These are phyloP conservation scores for Verticillium isaacii DNA, from an alignment of 2,329 filamentous ascomycete genomes.

Conservation along the genomic window DNA sequence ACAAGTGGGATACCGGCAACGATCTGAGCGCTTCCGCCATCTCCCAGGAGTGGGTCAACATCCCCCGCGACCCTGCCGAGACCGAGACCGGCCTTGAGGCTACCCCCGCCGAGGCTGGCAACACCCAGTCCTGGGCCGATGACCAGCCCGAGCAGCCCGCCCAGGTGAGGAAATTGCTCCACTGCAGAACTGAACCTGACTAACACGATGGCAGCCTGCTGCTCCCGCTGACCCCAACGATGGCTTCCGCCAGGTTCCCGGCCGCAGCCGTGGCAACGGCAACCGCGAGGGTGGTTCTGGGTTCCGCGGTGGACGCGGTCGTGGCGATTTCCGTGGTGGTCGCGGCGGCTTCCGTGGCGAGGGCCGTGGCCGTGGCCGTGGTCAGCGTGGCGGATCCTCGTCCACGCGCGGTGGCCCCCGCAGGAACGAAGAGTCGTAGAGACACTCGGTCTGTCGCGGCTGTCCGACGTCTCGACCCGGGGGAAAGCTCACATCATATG, in stretches of 20 bases:
- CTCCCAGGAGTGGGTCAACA: conserved; percentile 67
- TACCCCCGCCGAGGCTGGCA: conserved; percentile 46
- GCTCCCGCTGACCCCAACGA: conserved; percentile 44
- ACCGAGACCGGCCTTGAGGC: conserved; percentile 62
- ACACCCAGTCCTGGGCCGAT: conserved; percentile 75
- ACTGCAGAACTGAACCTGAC: neutral
- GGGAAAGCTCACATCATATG: conserved; percentile 15
- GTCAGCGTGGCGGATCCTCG: conserved; percentile 25
- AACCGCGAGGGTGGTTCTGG: conserved; percentile 42
- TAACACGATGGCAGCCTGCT: conserved; percentile 22
- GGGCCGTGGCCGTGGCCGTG: conserved; percentile 36
- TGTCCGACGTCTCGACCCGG: neutral
- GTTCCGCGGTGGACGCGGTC: conserved; percentile 36
- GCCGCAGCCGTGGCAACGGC: conserved; percentile 51
- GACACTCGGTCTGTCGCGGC: conserved; percentile 1
- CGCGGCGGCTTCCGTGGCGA: conserved; percentile 44
- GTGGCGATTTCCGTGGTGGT: conserved; percentile 42
- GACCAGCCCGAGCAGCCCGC: conserved; percentile 57
- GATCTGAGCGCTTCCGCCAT: conserved; percentile 32
- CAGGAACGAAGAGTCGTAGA: conserved; percentile 34
- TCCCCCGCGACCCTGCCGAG: conserved; percentile 62
- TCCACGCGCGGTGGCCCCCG: conserved; percentile 27
- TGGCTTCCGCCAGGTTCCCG: conserved; percentile 68
- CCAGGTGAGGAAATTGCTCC: conserved; percentile 29
- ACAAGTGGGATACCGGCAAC: conserved; percentile 57